Conservation (phyloP, 768 basidiomycete species). For the Mycena haematopus region DNA sequence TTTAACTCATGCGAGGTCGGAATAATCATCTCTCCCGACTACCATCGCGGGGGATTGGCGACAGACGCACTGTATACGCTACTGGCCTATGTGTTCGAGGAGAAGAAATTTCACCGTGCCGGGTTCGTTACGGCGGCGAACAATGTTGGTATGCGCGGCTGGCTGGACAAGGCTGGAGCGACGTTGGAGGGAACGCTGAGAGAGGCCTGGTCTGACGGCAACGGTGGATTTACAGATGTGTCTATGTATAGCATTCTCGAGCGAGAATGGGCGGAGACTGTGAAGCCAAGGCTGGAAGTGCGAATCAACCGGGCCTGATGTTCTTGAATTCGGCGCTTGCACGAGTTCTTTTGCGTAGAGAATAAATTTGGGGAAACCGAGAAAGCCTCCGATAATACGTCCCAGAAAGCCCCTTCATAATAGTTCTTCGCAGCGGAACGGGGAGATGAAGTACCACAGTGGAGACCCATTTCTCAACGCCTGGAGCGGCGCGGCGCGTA, state of each 20-base stretch:
- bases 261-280: slow-evolving; percentile 45
- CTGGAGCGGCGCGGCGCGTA: no score
- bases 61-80: slow-evolving; percentile 52
- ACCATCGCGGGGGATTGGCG: slow-evolving; percentile 45
- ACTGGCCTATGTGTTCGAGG: slow-evolving; percentile 49
- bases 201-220: slow-evolving; percentile 46
- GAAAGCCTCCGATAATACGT: no score
- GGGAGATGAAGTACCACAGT: no score
- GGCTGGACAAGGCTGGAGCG: slow-evolving; percentile 50
- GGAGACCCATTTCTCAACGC: no score
- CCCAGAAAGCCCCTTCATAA: no score
- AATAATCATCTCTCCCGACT: slow-evolving; percentile 45
- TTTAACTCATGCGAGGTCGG: slow-evolving; percentile 49
- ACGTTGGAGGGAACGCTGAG: slow-evolving; percentile 44
- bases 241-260: slow-evolving; percentile 51
- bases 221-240: slow-evolving; percentile 43
- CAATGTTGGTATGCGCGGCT: slow-evolving; percentile 52
- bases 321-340: no score
- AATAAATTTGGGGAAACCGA: no score
- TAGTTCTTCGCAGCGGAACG: no score
- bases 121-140: slow-evolving; percentile 50
- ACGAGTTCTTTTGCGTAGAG: no score
- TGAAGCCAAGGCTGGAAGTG: slow-evolving; percentile 31
- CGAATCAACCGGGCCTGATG: slow-evolving; percentile 8
- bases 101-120: slow-evolving; percentile 47